These are phyloP conservation scores for Moricandia arvensis DNA, from an alignment of 345 rosid genomes.

Conservation along the genomic window DNA sequence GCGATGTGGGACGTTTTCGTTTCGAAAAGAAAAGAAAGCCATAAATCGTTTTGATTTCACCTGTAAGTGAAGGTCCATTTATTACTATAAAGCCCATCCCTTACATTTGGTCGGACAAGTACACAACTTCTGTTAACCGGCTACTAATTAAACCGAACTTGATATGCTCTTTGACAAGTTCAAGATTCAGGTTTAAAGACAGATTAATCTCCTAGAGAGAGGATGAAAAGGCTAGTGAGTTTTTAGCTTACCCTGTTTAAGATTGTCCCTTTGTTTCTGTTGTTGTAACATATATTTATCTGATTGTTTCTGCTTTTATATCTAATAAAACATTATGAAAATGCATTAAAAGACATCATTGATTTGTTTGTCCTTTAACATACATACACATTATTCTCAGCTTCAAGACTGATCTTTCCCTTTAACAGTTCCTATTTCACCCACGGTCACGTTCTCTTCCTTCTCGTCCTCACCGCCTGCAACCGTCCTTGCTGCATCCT, in stretches of 20 bases:
- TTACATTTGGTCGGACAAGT: too few relatives aligned
- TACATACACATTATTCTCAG: conserved; percentile 2
- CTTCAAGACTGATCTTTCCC: conserved; percentile 2
- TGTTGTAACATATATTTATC: conserved; percentile 32
- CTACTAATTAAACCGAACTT: too few relatives aligned
- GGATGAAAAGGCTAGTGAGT: not conserved
- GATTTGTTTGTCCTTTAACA: not conserved
- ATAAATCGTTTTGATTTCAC: too few relatives aligned
- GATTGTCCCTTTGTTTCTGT: conserved; percentile 14
- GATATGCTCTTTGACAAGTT: conserved; percentile 30
- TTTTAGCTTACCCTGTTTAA: conserved; percentile 14
- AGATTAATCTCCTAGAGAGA: not conserved
- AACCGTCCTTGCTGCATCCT: not conserved
- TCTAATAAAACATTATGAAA: conserved; percentile 12
- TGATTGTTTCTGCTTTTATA: conserved; percentile 12
- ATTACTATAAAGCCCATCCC: too few relatives aligned
- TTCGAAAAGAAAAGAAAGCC: too few relatives aligned
- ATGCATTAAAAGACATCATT: not conserved
- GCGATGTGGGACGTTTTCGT: too few relatives aligned
- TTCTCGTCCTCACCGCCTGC: conserved; percentile 8
- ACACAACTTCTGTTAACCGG: too few relatives aligned
- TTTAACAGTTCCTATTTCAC: conserved; percentile 20
- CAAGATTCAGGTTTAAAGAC: conserved; percentile 7
- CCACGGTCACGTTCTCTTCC: conserved; percentile 19
- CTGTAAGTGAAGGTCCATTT: too few relatives aligned